Evolutionary conservation across 2,329 filamentous ascomycete species (phyloP), one percentile per base, ranked within the genome.

Genomic region (Byssochlamys sp.): DNA sequence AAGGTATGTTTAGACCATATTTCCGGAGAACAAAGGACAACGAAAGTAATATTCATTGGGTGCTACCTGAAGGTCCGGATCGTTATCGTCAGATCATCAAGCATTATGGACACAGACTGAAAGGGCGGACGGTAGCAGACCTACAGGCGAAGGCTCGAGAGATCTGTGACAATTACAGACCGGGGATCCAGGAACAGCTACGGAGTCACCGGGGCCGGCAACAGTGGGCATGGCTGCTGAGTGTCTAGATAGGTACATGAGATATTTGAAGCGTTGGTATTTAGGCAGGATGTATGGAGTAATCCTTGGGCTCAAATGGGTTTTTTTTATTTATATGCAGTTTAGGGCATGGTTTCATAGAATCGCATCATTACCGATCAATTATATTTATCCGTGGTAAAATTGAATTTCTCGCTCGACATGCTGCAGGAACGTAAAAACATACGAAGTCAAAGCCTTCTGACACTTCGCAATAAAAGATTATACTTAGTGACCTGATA

Each of bases 1-100:
- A 45, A 45, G 39, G 39, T 45, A 45, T 19, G 39, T 45, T n/a
- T 5, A 45, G 2, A 19, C 14, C 5, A 5, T 45, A 7, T 45
- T 19, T 19, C 9, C 7, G 9, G 39, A 45, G 19, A 19, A 9
- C 3, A 5, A 4, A 24, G 39, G 19, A 7, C 14, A 3, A n/a
- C 24, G 25, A 51, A 6, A 51, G 25, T 28, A 27, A 51, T 4
- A 28, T 26, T 12, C 29, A 29, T n/a, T 10, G 7, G 7, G 2
- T 31, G 29, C 6, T 12, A 24, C 14, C 49, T 33, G 14, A 26
- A 65, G 64, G 60, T 9, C 53, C 53, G 1, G 59, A 64, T 24
- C 68, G 68, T 31, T 72, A 69, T 52, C 27, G 60, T 52, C 58
- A 57, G n/a, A 70, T 71, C 26, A 49, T 66, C 2, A 51, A 60